A percentile compares a stretch with the other conserved stretches of the same genome.
Evolutionary conservation across 768 basidiomycete species (phyloP).

Genomic region (Termitomyces sp.): DNA sequence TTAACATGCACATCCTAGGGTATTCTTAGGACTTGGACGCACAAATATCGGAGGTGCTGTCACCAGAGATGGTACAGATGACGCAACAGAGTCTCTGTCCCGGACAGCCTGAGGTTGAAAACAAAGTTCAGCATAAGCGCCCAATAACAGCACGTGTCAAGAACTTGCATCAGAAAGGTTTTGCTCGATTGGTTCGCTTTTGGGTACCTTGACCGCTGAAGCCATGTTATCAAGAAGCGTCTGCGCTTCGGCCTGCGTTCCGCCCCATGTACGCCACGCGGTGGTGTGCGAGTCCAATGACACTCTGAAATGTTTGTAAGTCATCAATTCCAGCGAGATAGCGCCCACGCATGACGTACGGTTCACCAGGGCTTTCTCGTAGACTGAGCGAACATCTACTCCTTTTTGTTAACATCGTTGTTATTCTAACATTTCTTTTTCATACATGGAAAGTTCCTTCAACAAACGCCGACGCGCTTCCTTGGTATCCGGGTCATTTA

Average conservation of each 20-base stretch:
- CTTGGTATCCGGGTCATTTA: conserved; percentile 6
- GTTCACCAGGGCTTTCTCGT: background rate
- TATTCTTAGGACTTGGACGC: background rate
- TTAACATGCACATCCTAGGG: background rate
- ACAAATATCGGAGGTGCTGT: background rate
- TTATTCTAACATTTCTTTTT: background rate
- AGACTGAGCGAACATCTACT: conserved; percentile 7
- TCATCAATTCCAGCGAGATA: background rate
- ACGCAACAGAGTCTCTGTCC: conserved; percentile 1
- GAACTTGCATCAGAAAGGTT: conserved; percentile 12
- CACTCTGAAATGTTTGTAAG: background rate
- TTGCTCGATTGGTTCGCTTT: conserved; percentile 13
- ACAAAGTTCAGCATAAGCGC: background rate
- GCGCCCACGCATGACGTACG: conserved; percentile 6
- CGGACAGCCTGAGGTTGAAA: background rate
- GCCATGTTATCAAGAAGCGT: conserved; percentile 10
- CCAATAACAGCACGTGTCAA: background rate
- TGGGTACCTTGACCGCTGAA: conserved; percentile 7
- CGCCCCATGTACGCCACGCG: conserved; percentile 1
- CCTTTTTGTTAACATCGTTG: background rate
- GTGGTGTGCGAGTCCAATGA: background rate
- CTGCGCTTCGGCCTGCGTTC: conserved; percentile 6
- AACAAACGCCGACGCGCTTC: conserved; percentile 9
- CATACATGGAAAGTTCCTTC: conserved; percentile 25
- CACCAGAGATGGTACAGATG: conserved; percentile 1